Evolutionary conservation across 306 rosid genomes (phyloP).

Genomic region (Dryas octopetala): DNA sequence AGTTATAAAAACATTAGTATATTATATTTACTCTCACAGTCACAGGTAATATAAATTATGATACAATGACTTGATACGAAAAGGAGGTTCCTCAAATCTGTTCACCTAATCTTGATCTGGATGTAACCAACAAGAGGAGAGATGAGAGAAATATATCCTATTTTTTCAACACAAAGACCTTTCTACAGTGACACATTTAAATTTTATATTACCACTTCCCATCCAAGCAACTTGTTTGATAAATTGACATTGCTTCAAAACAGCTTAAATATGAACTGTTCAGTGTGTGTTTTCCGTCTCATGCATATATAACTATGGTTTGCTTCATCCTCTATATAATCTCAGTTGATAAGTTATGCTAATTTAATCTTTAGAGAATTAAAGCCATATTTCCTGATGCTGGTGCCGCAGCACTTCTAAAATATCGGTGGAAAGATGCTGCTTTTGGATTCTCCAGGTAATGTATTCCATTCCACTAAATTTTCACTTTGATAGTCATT

Average conservation of each 20-base stretch:
- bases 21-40: neutral
- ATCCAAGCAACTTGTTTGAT: neutral
- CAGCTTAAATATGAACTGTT: neutral
- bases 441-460: constrained; percentile 83
- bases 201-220: neutral
- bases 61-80: neutral
- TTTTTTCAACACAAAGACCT: neutral
- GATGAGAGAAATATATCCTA: neutral
- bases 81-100: too few relatives aligned
- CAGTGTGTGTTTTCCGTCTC: too few relatives aligned
- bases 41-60: neutral
- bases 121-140: too few relatives aligned
- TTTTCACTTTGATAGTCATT: constrained; percentile 12
- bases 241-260: neutral
- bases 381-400: constrained; percentile 98
- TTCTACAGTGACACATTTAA: neutral
- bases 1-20: neutral
- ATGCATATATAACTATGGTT: neutral
- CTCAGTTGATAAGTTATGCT: constrained; percentile 30
- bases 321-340: neutral
- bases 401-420: constrained; percentile 94
- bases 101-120: neutral
- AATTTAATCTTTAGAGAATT: constrained; percentile 63
- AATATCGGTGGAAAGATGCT: constrained; percentile 82
- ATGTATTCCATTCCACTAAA: constrained; percentile 21